These are phyloP conservation scores for Cladophialophora psammophila DNA, from an alignment of 2,329 filamentous ascomycete genomes.

Conservation along the genomic window DNA sequence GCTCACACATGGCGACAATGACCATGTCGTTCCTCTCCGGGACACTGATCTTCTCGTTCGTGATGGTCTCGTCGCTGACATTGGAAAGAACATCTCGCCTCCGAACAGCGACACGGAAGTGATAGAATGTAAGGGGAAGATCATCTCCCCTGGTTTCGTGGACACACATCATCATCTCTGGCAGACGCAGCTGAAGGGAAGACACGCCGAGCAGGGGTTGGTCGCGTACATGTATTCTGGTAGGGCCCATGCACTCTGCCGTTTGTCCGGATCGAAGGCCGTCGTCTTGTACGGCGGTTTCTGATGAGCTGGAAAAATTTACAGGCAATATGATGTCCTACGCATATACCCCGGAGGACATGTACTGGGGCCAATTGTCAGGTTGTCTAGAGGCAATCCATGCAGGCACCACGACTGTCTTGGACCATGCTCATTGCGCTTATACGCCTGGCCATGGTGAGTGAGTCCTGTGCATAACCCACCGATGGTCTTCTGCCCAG, in stretches of 20 bases:
- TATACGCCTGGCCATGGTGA: constrained; percentile 41
- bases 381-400: constrained; percentile 35
- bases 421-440: constrained; percentile 46
- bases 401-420: constrained; percentile 40
- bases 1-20: constrained; percentile 28
- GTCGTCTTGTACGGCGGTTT: neutral
- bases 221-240: constrained; percentile 52
- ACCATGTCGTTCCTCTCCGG: constrained; percentile 27
- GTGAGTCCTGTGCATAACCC: constrained; percentile 42
- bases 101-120: constrained; percentile 39
- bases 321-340: constrained; percentile 50
- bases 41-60: constrained; percentile 34
- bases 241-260: constrained; percentile 31
- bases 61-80: constrained; percentile 24
- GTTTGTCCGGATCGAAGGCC: neutral
- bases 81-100: constrained; percentile 22
- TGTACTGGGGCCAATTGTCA: constrained; percentile 51
- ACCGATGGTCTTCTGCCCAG: neutral
- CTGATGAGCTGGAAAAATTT: neutral
- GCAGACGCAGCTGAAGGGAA: constrained; percentile 52
- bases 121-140: constrained; percentile 49
- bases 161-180: constrained; percentile 53
- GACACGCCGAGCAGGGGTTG: constrained; percentile 50
- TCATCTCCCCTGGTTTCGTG: constrained; percentile 45
- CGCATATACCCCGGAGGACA: constrained; percentile 49